phyloP scores from a whole-genome alignment of 768 basidiomycete genomes.

The Solioccasus polychromus region DNA sequence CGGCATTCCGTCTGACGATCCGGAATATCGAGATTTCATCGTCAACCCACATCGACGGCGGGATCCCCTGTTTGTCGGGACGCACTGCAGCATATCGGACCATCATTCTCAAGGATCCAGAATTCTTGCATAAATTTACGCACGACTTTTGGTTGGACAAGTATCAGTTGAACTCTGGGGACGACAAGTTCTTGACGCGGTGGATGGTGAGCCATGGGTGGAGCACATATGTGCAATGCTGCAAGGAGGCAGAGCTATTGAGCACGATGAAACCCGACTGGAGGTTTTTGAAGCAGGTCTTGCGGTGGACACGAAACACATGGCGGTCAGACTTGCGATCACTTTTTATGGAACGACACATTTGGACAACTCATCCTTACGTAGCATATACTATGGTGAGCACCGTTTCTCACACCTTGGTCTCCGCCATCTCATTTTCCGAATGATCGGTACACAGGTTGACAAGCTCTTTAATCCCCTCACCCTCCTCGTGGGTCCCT shows the following conservation, averaged over 20 bases:
- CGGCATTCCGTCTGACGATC: conserved; percentile 89
- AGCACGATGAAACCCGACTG: conserved; percentile 97
- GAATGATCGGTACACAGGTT: conserved; percentile 42
- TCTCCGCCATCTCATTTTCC: not conserved
- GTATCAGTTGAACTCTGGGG: conserved; percentile 92
- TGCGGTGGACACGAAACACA: conserved; percentile 92
- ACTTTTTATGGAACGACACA: conserved; percentile 81
- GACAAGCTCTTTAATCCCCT: conserved; percentile 86
- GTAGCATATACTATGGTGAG: conserved; percentile 78
- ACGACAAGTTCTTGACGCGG: conserved; percentile 91
- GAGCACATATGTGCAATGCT: conserved; percentile 91
- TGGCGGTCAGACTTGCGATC: conserved; percentile 89
- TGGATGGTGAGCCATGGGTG: conserved; percentile 98
- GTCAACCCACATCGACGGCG: conserved; percentile 91
- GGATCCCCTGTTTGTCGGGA: conserved; percentile 87
- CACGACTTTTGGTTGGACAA: conserved; percentile 93
- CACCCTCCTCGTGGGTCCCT: conserved; percentile 82
- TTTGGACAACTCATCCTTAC: conserved; percentile 85
- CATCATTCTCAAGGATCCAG: conserved; percentile 91
- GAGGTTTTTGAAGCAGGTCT: conserved; percentile 91
- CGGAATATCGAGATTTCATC: conserved; percentile 91
- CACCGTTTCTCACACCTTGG: too few species aligned
- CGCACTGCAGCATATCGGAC: conserved; percentile 93
- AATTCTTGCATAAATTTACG: conserved; percentile 89
- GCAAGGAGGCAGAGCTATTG: conserved; percentile 79